Conservation (phyloP, 2,329 filamentous ascomycete species). For the Ascosphaera apis region DNA sequence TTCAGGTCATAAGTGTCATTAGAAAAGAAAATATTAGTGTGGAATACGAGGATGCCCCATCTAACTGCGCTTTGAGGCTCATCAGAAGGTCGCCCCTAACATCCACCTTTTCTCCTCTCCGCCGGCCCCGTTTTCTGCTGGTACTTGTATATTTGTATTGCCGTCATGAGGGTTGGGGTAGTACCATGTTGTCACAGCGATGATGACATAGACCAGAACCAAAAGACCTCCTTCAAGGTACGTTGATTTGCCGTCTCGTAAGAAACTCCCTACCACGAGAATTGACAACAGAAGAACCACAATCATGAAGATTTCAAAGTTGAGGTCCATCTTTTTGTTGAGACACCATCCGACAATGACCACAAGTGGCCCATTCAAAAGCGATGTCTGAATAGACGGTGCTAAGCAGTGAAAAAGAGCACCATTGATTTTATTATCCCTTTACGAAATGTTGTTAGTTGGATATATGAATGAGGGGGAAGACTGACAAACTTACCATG, state of each 20-base stretch:
- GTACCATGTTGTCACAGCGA: conserved; percentile 37
- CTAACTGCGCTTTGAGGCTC: no score
- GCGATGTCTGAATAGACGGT: conserved; percentile 68
- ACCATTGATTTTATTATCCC: conserved; percentile 45
- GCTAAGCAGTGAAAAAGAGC: conserved; percentile 69
- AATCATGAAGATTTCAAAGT: conserved; percentile 75
- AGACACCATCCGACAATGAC: conserved; percentile 69
- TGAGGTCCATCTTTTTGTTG: conserved; percentile 45
- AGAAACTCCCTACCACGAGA: conserved; percentile 65
- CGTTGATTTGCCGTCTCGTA: conserved; percentile 72
- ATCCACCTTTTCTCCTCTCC: not conserved
- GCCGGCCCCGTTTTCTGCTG: not conserved
- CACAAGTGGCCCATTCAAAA: conserved; percentile 67
- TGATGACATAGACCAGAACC: conserved; percentile 40
- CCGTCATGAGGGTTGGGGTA: conserved; percentile 29
- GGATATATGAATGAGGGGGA: conserved; percentile 4
- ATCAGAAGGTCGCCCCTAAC: no score
- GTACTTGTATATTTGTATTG: conserved; percentile 4
- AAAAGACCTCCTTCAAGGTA: conserved; percentile 72
- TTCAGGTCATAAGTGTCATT: no score
- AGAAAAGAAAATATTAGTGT: no score
- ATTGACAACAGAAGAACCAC: conserved; percentile 62
- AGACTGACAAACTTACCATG: conserved; percentile 39
- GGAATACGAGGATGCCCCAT: no score
- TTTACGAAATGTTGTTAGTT: conserved; percentile 4